Evolutionary conservation across 1,284 basidiomycete species (phyloP), one percentile per base, ranked within the genome.

Genomic region (Volvariella surrecta): DNA sequence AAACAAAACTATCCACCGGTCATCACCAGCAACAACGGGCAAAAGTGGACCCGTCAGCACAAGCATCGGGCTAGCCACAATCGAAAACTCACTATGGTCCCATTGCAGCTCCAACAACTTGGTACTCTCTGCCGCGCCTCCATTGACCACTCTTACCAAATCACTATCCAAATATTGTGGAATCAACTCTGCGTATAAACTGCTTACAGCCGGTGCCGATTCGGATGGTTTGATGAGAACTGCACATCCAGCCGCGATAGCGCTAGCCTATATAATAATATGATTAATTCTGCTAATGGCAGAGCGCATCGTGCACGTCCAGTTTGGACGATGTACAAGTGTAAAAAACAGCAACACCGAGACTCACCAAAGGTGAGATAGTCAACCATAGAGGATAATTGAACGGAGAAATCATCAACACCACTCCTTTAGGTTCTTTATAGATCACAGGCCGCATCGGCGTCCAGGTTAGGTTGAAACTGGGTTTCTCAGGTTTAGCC

Each of bases 171-270:
- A 59, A 57, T 97, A 95, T 56, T 86, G 80, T 3, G 81, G 79
- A 13, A 90, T 46, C 2, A 95, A 75, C 52, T 89, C 80, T 0
- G 82, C 73, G 11, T 93, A 58, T 8, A 95, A 68, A 18, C 76
- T 63, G 17, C 81, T 79, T 2, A 73, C 72, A 6, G 80, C 72
- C 0, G 82, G 76, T 0, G 81, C 69, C n/a, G 82, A 66, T 59
- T 96, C 93, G 0, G 90, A 89, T 0, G 86, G 85, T 63, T 94
- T 94, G 52, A 92, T 45, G 1, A 85, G 66, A 2, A 74, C 76
- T 0, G 83, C 73, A 56, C 82, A 85, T 1, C 90, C 90, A 10
- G 89, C 87, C 0, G 89, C 82, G 31, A 93, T 76, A 2, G 90
- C 90, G 18, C 81, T 79, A 17, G 79, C 73, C 73, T 89, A 58